These are phyloP conservation scores for Solanum clarkiae DNA, from an alignment of 257 asterid genomes.

Conservation along the genomic window DNA sequence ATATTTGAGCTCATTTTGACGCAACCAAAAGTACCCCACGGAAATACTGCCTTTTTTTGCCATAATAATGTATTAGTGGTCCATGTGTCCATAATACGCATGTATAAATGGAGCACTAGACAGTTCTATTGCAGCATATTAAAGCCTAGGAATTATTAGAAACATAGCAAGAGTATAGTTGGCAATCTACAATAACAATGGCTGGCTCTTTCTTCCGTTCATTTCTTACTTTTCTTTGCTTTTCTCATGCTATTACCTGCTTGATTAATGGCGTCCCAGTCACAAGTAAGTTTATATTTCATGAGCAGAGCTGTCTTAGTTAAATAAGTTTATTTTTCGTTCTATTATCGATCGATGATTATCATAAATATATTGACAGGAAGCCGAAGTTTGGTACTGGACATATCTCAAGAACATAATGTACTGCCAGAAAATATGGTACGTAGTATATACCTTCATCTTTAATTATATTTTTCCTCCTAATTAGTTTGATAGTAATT, in stretches of 20 bases:
- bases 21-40: slow-evolving; percentile 7
- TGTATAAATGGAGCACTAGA: slow-evolving; percentile 21
- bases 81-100: slow-evolving; percentile 9
- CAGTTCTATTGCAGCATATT: not conserved
- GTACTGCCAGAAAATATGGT: not conserved
- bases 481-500: not conserved
- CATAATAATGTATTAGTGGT: not conserved
- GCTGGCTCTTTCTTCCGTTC: slow-evolving; percentile 19
- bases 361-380: slow-evolving; percentile 15
- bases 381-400: slow-evolving; percentile 15
- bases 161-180: not conserved
- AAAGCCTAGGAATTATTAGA: not conserved
- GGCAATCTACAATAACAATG: slow-evolving; percentile 14
- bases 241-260: slow-evolving; percentile 19
- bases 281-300: slow-evolving; percentile 27
- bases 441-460: slow-evolving; percentile 5
- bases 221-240: slow-evolving; percentile 23
- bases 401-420: slow-evolving; percentile 7
- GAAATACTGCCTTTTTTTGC: not conserved
- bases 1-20: no score
- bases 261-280: slow-evolving; percentile 28
- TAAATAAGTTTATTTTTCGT: not conserved
- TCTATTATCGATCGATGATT: not conserved
- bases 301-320: not conserved
- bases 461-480: not conserved